A percentile compares a stretch with the other conserved stretches of the same genome.
These are phyloP conservation scores for Macrophomina phaseolina DNA, from an alignment of 2,329 filamentous ascomycete genomes.

Conservation along the genomic window DNA sequence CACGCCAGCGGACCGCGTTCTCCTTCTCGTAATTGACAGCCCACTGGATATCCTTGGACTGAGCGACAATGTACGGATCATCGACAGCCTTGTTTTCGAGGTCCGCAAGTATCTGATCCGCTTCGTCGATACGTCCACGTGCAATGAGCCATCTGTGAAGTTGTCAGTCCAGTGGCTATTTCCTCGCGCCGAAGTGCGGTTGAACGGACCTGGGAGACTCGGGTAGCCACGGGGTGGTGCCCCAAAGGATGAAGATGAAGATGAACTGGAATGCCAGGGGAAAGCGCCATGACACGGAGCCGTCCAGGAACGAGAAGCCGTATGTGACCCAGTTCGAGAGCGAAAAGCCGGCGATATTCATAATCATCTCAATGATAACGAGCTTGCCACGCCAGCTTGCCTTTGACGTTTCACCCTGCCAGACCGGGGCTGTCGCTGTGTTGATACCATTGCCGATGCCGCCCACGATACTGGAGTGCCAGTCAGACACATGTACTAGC, in stretches of 20 bases:
- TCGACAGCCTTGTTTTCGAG: conserved; percentile 52
- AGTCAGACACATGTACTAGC: neutral
- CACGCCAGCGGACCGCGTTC: conserved; percentile 56
- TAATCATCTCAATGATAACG: conserved; percentile 56
- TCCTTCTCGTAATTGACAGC: conserved; percentile 57
- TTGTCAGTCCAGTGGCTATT: neutral
- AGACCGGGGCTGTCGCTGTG: conserved; percentile 57
- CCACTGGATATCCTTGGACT: conserved; percentile 54
- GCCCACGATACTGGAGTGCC: conserved; percentile 44
- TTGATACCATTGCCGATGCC: conserved; percentile 60
- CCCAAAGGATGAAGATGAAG: conserved; percentile 55
- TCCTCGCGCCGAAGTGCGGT: no score
- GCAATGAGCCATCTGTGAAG: conserved; percentile 50
- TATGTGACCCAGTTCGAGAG: conserved; percentile 61
- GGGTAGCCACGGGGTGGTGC: conserved; percentile 55
- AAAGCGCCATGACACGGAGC: conserved; percentile 52
- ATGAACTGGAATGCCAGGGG: conserved; percentile 58
- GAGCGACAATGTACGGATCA: conserved; percentile 53
- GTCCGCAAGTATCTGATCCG: conserved; percentile 55
- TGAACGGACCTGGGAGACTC: conserved; percentile 47
- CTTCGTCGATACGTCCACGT: conserved; percentile 52
- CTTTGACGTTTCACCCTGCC: conserved; percentile 58
- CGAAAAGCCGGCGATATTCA: conserved; percentile 58
- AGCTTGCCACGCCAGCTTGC: conserved; percentile 50
- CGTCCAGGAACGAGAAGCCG: conserved; percentile 54